Evolutionary conservation across 2,329 filamentous ascomycete species (phyloP).

Genomic region (Spiromastix sp.): DNA sequence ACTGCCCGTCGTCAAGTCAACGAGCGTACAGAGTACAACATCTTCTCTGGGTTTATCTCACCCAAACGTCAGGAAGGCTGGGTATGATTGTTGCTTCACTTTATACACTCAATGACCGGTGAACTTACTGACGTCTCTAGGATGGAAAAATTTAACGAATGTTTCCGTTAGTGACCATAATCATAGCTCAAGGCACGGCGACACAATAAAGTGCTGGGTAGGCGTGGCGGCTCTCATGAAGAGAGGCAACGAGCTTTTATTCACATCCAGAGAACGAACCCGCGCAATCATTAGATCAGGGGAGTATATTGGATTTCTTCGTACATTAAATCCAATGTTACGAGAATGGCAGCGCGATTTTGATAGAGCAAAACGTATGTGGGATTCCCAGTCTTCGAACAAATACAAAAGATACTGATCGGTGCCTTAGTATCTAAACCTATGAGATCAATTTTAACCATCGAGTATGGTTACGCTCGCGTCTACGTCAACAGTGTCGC

Average conservation of each 20-base stretch:
- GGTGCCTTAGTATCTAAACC: slow-evolving; percentile 48
- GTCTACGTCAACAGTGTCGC: slow-evolving; percentile 38
- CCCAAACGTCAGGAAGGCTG: slow-evolving; percentile 42
- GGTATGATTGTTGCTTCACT: slow-evolving; percentile 35
- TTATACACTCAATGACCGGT: slow-evolving; percentile 24
- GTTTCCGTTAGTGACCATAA: slow-evolving; percentile 13
- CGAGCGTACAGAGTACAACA: slow-evolving; percentile 26
- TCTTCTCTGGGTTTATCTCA: slow-evolving; percentile 38
- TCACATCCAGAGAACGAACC: slow-evolving; percentile 69
- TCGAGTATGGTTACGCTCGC: slow-evolving; percentile 41
- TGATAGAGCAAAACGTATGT: slow-evolving; percentile 25
- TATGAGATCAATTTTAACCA: slow-evolving; percentile 39
- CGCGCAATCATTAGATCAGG: slow-evolving; percentile 72
- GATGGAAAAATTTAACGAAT: slow-evolving; percentile 15
- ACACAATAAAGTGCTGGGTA: slow-evolving; percentile 54
- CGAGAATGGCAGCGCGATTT: slow-evolving; percentile 57
- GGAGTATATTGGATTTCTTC: slow-evolving; percentile 64
- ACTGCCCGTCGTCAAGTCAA: slow-evolving; percentile 22
- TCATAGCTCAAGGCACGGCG: slow-evolving; percentile 12
- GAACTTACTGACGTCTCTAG: slow-evolving; percentile 9
- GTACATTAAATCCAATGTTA: slow-evolving; percentile 66
- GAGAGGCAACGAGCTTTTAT: slow-evolving; percentile 69
- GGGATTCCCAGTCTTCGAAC: not conserved
- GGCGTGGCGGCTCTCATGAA: slow-evolving; percentile 81
- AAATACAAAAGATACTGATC: not conserved